Evolutionary conservation across 2,329 filamentous ascomycete species (phyloP), one percentile per base, ranked within the genome.

Genomic region (Colletotrichum eleusines): DNA sequence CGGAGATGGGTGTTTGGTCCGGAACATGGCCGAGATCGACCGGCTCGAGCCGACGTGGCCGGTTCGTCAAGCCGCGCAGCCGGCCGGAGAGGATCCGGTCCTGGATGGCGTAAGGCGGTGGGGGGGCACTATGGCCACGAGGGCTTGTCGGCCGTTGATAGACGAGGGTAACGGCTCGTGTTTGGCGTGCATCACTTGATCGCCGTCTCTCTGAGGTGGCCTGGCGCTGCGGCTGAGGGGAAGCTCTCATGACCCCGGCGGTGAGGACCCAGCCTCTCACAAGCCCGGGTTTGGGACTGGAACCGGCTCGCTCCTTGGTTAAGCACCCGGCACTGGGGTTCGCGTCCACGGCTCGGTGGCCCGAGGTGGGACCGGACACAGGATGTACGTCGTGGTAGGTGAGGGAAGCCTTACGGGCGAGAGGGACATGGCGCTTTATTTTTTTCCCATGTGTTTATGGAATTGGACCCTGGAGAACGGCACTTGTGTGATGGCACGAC

Each of bases 1-100:
- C 75, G 5, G 79, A 81, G 12, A 82, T 83, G 80, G 81, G 82
- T 62, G 66, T 82, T 0, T 83, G 81, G 81, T 81, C 79, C 20
- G 81, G 81, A 3, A 83, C 81, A n/a, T n/a, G 74, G 78, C 77
- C 0, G 80, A 82, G 71, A 76, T 82, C 70, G 81, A 82, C 72
- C 65, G 77, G 0, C 68, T 83, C 14, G 81, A 82, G 70, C 76
- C 77, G 4, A 79, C 77, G 2, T 83, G 81, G 81, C 76, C 75
- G 18, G 78, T n/a, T 80, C 48, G 72, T 73, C 0, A 76, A 77
- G 68, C 81, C 81, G 9, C 74, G 76, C 50, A 83, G 82, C 64
- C 78, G 81, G 68, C 65, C 81, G 23, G 79, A 83, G 75, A 78
- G 78, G 58, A 76, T 82, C 1, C 82, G 81, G 80, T 81, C 81